A percentile compares a stretch with the other conserved stretches of the same genome.
Conservation (phyloP, 345 rosid species). For the Rhizophora apiculata region DNA sequence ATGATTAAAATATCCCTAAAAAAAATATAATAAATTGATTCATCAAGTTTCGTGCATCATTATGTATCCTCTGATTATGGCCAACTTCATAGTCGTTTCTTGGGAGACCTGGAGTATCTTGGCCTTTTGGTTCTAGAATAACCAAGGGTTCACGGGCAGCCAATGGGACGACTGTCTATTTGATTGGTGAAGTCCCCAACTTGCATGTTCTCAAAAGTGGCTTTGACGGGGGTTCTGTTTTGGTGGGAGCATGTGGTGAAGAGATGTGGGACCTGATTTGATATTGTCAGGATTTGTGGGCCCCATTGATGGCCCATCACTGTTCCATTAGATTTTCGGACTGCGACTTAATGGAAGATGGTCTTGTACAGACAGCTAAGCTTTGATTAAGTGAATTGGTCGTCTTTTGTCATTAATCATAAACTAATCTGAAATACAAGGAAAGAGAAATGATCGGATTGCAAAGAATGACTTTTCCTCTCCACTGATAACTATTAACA, state of each 20-base stretch:
- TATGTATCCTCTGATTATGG: neutral
- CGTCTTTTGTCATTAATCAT: too few species aligned
- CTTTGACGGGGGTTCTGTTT: neutral
- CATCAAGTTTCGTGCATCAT: slow-evolving; percentile 7
- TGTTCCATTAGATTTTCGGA: neutral
- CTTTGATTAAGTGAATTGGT: too few species aligned
- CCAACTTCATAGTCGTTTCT: too few species aligned
- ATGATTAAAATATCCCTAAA: too few species aligned
- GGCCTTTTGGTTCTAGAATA: neutral
- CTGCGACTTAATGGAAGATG: too few species aligned
- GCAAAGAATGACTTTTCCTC: too few species aligned
- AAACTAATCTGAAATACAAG: too few species aligned
- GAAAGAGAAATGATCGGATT: too few species aligned
- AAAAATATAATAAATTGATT: neutral
- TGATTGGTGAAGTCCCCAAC: slow-evolving; percentile 5
- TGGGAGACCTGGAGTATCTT: neutral
- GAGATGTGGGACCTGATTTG: slow-evolving; percentile 27
- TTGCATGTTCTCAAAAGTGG: slow-evolving; percentile 29
- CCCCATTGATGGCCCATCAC: neutral
- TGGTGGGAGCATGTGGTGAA: slow-evolving; percentile 10
- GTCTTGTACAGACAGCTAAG: too few species aligned
- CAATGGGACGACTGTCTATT: slow-evolving; percentile 17
- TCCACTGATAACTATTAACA: too few species aligned
- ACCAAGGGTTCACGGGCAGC: neutral
- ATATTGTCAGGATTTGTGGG: slow-evolving; percentile 28